Conservation (phyloP, 768 basidiomycete species). For the Dentipellis fragilis region DNA sequence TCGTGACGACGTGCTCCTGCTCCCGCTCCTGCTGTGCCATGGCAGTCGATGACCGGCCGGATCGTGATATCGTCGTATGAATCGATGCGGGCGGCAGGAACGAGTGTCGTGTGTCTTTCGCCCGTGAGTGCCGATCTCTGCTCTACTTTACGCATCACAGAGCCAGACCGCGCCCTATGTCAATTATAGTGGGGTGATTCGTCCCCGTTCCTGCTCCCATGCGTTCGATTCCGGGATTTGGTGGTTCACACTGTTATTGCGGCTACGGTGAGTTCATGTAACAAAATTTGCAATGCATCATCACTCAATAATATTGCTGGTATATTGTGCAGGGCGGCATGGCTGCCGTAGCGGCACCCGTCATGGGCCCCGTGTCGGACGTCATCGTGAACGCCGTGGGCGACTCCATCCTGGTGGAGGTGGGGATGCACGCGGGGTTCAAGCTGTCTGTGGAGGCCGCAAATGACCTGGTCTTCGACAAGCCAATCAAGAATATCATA, state of each 20-base stretch:
- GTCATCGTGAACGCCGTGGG: constrained; percentile 39
- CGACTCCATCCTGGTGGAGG: constrained; percentile 48
- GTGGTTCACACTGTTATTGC: constrained; percentile 51
- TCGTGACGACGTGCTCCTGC: background rate
- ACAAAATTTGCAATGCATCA: background rate
- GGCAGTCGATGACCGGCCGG: constrained; percentile 49
- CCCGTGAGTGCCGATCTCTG: constrained; percentile 31
- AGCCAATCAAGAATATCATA: constrained; percentile 36
- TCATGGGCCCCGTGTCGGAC: constrained; percentile 48
- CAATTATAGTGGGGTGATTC: constrained; percentile 49
- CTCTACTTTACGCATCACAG: background rate
- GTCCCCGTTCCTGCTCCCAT: constrained; percentile 50
- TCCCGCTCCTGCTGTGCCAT: background rate
- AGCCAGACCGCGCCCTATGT: background rate
- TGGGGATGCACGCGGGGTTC: constrained; percentile 46
- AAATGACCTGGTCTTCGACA: constrained; percentile 41
- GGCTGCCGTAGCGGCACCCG: constrained; percentile 34
- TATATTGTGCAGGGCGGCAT: constrained; percentile 26
- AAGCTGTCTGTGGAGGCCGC: constrained; percentile 38
- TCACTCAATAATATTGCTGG: background rate
- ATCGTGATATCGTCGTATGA: constrained; percentile 59
- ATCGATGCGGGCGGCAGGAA: constrained; percentile 49
- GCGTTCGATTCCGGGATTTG: constrained; percentile 54
- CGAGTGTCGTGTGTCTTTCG: constrained; percentile 48
- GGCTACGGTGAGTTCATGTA: constrained; percentile 38